A percentile compares a stretch with the other conserved stretches of the same genome.
Conservation (phyloP, 2,329 filamentous ascomycete genomes). For the Claviceps quebecensis region DNA sequence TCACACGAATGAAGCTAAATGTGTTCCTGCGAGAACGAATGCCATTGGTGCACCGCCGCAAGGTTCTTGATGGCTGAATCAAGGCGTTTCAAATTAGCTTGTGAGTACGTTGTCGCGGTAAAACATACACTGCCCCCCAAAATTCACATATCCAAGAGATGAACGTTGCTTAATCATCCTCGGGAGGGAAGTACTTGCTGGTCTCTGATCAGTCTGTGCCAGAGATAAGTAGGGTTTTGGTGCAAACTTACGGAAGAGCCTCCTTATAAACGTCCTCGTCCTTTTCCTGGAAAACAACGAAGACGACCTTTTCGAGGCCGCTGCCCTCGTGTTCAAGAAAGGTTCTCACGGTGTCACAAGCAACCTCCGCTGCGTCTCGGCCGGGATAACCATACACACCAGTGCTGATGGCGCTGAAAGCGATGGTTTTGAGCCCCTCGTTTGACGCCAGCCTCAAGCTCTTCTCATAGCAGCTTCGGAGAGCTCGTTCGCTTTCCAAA, state of each 20-base stretch:
- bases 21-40: neutral
- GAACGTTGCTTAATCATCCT: neutral
- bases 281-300: conserved; percentile 70
- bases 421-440: conserved; percentile 54
- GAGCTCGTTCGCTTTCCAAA: conserved; percentile 31
- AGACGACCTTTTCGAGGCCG: conserved; percentile 57
- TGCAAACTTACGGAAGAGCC: conserved; percentile 48
- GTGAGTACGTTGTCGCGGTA: neutral
- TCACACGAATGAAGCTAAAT: neutral
- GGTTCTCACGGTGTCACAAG: conserved; percentile 42
- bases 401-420: conserved; percentile 75
- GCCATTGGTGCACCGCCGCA: neutral
- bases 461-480: conserved; percentile 52
- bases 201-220: neutral
- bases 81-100: neutral
- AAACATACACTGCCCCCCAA: neutral
- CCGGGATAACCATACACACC: conserved; percentile 84
- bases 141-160: neutral
- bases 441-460: conserved; percentile 60
- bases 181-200: conserved; percentile 15
- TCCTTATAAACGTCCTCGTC: conserved; percentile 61
- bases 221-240: neutral
- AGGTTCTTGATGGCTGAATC: neutral
- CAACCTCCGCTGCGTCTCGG: conserved; percentile 55
- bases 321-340: conserved; percentile 37